Evolutionary conservation across 2,329 filamentous ascomycete genomes (phyloP), one percentile per base, ranked within the genome.

Genomic region (Samsoniella hepiali): DNA sequence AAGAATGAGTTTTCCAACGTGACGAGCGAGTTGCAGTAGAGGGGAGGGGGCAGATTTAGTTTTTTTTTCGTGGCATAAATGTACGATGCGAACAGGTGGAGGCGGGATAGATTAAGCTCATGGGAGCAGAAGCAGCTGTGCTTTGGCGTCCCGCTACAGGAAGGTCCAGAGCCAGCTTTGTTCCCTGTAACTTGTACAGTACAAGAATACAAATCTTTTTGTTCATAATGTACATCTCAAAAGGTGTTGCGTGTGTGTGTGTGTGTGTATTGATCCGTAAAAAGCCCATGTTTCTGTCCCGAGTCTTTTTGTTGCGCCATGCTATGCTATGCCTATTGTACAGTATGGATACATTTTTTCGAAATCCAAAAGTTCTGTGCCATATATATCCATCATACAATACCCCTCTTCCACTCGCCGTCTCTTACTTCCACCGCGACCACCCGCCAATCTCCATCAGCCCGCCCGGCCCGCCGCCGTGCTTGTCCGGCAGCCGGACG

Each of bases 1-100:
- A 96, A 96, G 87, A 93, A 93, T 77, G 95, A 99, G 82, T 99
- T 99, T 78, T 94, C 90, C 68, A 97, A 97, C 76, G 93, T 97
- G 61, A 96, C 91, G 64, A 91, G 90, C 71, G 81, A 88, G 72
- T 76, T 96, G 74, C 84, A 84, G n/a, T 86, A 81, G 64, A 67
- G 54, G 58, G 62, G 22, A 42, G 64, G 67, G 54, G 58, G 62
- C n/a, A 42, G 54, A 61, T 57, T 53, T 42, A 32, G 50, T 22
- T 22, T 22, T 22, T 22, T 22, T 9, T 40, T 15, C 38, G 13
- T 40, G 51, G 27, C 40, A 42, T 51, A 13, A 31, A 53, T 57
- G 60, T 58, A 51, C 45, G 44, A 56, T 57, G 51, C n/a, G 34
- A 42, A 22, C 22, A 22, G 38, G 31, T 29, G 56, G 44, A 45